phyloP scores from a whole-genome alignment of 768 basidiomycete genomes.

The Russula vinacea region DNA sequence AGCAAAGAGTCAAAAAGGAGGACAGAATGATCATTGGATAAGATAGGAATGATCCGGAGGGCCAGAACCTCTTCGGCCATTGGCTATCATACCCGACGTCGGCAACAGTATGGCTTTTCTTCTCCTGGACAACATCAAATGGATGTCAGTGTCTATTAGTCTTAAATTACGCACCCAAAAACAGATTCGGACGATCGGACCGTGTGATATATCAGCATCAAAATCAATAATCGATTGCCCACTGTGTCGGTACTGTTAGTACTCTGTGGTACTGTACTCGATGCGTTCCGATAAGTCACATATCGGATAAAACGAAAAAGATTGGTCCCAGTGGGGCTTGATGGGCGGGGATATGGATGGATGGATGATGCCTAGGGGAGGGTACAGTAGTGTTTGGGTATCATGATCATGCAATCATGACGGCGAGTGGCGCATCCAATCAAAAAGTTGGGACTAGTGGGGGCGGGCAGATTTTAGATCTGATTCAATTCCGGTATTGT shows the following conservation, averaged over 20 bases:
- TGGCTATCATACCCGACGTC: neutral
- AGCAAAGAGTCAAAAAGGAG: no score
- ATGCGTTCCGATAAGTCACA: neutral
- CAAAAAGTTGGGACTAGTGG: neutral
- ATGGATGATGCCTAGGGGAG: neutral
- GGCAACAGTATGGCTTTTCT: neutral
- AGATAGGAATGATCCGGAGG: neutral
- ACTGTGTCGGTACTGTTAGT: no score
- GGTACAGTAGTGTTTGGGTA: neutral
- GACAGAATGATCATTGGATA: no score
- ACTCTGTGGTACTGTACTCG: neutral
- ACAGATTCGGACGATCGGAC: neutral
- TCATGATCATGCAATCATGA: neutral
- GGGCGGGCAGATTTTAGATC: neutral
- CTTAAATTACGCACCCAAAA: neutral
- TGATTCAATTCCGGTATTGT: neutral
- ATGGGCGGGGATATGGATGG: neutral
- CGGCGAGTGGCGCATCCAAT: neutral
- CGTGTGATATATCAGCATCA: neutral
- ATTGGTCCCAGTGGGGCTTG: neutral
- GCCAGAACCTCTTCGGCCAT: neutral
- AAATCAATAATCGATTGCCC: no score
- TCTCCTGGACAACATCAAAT: neutral
- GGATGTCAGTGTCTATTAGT: neutral
- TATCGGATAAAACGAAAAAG: neutral